Evolutionary conservation across 208 protist species (phyloP).

Genomic region (Leishmania turanica): DNA sequence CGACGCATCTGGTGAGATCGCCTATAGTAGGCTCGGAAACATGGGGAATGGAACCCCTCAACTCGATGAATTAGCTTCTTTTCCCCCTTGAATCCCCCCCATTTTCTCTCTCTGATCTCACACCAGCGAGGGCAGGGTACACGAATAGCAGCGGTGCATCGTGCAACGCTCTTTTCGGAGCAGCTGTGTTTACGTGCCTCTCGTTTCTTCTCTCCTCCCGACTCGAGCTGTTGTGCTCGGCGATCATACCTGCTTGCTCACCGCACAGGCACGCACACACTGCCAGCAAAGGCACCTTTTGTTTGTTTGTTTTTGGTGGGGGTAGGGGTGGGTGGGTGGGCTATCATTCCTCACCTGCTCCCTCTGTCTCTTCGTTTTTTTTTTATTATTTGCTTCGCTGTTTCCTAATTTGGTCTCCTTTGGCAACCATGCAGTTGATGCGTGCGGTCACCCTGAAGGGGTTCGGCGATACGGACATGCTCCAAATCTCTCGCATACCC

Average conservation of each 20-base stretch:
- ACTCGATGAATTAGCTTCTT: not conserved
- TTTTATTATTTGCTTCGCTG: not conserved
- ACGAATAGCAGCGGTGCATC: not conserved
- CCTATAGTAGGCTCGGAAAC: too few species aligned
- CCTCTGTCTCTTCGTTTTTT: not conserved
- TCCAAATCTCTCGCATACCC: constrained; percentile 60
- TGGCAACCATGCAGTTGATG: constrained; percentile 66
- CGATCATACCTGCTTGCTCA: not conserved
- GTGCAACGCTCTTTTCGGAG: not conserved
- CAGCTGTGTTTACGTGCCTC: not conserved
- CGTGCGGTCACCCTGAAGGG: constrained; percentile 78
- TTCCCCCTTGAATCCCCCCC: not conserved
- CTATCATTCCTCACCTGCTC: too few species aligned
- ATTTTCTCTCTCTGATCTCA: not conserved
- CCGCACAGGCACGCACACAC: not conserved
- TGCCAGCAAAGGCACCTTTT: not conserved
- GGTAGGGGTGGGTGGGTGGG: too few species aligned
- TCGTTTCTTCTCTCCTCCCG: not conserved
- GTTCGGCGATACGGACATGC: constrained; percentile 65
- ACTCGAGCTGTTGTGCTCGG: not conserved
- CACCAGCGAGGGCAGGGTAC: not conserved
- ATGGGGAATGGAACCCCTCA: not conserved
- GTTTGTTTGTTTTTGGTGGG: too few species aligned
- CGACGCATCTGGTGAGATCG: not conserved
- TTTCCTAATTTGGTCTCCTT: not conserved